Conservation (phyloP, 768 basidiomycete genomes). For the Tricholomella constricta region DNA sequence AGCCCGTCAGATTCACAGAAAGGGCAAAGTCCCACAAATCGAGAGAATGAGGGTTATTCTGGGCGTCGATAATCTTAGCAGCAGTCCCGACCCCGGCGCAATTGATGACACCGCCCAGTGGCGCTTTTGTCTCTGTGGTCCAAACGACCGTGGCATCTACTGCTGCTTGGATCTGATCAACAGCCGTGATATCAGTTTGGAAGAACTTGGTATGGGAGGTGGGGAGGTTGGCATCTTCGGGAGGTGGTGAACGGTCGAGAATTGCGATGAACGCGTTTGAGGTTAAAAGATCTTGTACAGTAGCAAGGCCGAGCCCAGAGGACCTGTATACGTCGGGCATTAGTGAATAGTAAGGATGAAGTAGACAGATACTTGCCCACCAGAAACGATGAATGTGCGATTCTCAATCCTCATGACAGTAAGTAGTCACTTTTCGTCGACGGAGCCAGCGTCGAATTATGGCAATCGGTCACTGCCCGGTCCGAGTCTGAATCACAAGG, state of each 20-base stretch:
- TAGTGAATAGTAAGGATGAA: neutral
- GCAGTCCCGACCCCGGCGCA: slow-evolving; percentile 54
- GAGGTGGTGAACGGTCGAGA: slow-evolving; percentile 48
- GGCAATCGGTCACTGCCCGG: too few species aligned
- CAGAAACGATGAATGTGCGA: slow-evolving; percentile 59
- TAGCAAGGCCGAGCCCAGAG: slow-evolving; percentile 59
- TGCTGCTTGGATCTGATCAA: slow-evolving; percentile 36
- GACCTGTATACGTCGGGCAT: slow-evolving; percentile 35
- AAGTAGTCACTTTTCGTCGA: too few species aligned
- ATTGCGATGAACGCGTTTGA: slow-evolving; percentile 49
- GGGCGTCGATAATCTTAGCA: slow-evolving; percentile 47
- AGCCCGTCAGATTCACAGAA: slow-evolving; percentile 57
- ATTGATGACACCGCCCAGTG: slow-evolving; percentile 59
- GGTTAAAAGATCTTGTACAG: slow-evolving; percentile 45
- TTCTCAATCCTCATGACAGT: slow-evolving; percentile 47
- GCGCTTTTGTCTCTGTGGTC: slow-evolving; percentile 40
- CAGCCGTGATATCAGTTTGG: slow-evolving; percentile 41
- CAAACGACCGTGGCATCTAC: slow-evolving; percentile 42
- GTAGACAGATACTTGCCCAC: slow-evolving; percentile 42
- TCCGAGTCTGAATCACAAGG: too few species aligned
- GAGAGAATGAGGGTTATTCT: slow-evolving; percentile 47
- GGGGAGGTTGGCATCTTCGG: slow-evolving; percentile 22
- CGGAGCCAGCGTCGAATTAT: too few species aligned
- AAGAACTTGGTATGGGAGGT: slow-evolving; percentile 35
- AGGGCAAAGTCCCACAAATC: slow-evolving; percentile 56